A percentile compares a stretch with the other conserved stretches of the same genome.
Conservation (phyloP, 768 basidiomycete genomes). For the Lanmaoa rubissima region DNA sequence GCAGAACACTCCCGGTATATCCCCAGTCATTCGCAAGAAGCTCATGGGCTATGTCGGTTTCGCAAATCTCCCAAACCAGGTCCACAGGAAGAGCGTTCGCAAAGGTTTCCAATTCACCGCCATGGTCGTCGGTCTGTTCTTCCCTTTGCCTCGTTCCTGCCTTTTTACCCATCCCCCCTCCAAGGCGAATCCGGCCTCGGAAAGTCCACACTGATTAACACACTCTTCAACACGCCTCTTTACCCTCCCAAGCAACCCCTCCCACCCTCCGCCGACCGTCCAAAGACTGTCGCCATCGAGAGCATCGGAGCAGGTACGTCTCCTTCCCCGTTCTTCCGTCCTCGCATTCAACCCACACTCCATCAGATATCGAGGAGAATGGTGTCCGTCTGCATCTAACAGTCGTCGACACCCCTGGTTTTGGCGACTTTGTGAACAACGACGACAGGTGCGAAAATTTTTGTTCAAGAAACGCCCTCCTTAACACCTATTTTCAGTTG, state of each 20-base stretch:
- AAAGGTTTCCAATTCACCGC: constrained; percentile 99
- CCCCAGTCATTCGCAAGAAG: constrained; percentile 75
- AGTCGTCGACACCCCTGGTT: constrained; percentile 99
- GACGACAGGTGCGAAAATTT: constrained; percentile 75
- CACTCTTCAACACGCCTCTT: constrained; percentile 94
- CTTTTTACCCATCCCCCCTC: constrained; percentile 4
- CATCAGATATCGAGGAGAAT: constrained; percentile 95
- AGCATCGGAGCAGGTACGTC: constrained; percentile 92
- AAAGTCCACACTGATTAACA: constrained; percentile 98
- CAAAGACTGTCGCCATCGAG: constrained; percentile 96
- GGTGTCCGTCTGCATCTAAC: constrained; percentile 95
- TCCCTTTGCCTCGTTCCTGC: constrained; percentile 16
- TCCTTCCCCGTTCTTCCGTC: neutral
- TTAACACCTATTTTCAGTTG: constrained; percentile 55
- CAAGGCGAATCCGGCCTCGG: constrained; percentile 96
- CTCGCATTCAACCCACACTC: constrained; percentile 19
- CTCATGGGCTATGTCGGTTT: constrained; percentile 95
- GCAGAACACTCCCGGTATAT: constrained; percentile 29
- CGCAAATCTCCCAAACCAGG: constrained; percentile 98
- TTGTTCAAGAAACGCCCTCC: constrained; percentile 7
- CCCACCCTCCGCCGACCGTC: constrained; percentile 80
- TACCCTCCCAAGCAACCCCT: constrained; percentile 86
- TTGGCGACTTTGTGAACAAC: constrained; percentile 99
- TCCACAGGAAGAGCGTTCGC: constrained; percentile 96
- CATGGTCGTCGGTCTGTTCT: constrained; percentile 94